Evolutionary conservation across 768 basidiomycete genomes (phyloP).

Genomic region (Zangia roseola): DNA sequence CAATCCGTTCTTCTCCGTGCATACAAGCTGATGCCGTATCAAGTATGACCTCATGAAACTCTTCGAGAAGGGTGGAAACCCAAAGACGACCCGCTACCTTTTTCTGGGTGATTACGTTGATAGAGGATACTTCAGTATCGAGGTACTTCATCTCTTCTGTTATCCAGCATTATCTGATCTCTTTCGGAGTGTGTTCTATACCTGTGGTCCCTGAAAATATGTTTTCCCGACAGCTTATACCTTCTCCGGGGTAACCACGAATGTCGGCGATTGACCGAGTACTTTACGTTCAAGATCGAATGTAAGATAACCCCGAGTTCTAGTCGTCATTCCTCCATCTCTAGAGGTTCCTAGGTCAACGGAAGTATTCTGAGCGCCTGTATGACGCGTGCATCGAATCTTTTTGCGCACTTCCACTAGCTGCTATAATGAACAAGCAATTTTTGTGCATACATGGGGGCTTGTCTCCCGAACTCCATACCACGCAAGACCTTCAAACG

Average conservation of each 20-base stretch:
- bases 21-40: conserved; percentile 10
- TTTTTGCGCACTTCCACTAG: conserved; percentile 69
- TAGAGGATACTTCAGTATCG: conserved; percentile 73
- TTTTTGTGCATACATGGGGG: conserved; percentile 78
- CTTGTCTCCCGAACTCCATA: conserved; percentile 66
- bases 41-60: conserved; percentile 80
- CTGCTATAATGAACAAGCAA: conserved; percentile 79
- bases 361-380: conserved; percentile 73
- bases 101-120: conserved; percentile 79
- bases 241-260: conserved; percentile 66
- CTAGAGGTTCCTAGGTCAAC: conserved; percentile 47
- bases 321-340: conserved; percentile 2
- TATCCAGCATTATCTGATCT: conserved; percentile 3
- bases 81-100: conserved; percentile 69
- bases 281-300: conserved; percentile 63
- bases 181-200: conserved; percentile 50
- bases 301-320: conserved; percentile 11
- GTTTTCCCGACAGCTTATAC: conserved; percentile 59
- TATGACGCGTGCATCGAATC: conserved; percentile 75
- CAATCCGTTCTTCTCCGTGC: background rate
- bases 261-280: conserved; percentile 63
- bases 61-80: conserved; percentile 75
- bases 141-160: conserved; percentile 39
- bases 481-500: conserved; percentile 61
- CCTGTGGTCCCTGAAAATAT: conserved; percentile 62